These are phyloP conservation scores for Westerdykella aurantiaca DNA, from an alignment of 2,329 filamentous ascomycete species.

Conservation along the genomic window DNA sequence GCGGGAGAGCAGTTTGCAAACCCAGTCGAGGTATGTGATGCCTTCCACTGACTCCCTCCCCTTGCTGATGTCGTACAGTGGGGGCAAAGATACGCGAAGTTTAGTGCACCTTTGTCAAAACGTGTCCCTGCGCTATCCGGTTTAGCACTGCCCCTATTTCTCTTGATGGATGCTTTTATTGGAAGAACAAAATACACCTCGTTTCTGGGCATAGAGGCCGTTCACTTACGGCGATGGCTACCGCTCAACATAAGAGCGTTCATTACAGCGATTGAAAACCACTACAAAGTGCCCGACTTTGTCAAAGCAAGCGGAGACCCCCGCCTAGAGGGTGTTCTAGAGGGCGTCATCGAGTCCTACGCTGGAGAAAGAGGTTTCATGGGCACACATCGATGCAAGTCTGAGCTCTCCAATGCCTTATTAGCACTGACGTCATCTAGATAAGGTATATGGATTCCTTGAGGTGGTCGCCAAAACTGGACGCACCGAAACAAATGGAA, in stretches of 20 bases:
- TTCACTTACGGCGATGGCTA: conserved; percentile 49
- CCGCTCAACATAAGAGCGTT: conserved; percentile 51
- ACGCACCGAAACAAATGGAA: conserved; percentile 49
- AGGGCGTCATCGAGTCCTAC: conserved; percentile 52
- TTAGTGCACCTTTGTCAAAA: conserved; percentile 48
- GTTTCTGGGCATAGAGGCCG: conserved; percentile 48
- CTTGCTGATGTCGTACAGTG: conserved; percentile 4
- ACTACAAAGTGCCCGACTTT: conserved; percentile 50
- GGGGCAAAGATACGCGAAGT: conserved; percentile 35
- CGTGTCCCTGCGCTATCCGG: conserved; percentile 49
- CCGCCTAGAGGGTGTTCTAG: conserved; percentile 47
- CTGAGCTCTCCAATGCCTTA: not conserved
- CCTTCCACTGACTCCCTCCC: not conserved
- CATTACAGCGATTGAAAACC: conserved; percentile 51
- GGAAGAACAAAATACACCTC: conserved; percentile 48
- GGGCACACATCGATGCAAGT: conserved; percentile 45
- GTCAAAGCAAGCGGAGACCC: conserved; percentile 46
- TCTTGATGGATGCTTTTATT: conserved; percentile 53
- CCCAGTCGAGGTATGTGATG: conserved; percentile 13
- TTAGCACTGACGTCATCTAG: not conserved
- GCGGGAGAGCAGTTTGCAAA: conserved; percentile 32
- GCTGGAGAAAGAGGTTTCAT: conserved; percentile 52
- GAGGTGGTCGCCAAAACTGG: conserved; percentile 52
- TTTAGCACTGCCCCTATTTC: conserved; percentile 40
- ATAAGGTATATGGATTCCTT: conserved; percentile 53